Conservation (phyloP, 2,329 filamentous ascomycete genomes). For the Aspergillus clavatus region DNA sequence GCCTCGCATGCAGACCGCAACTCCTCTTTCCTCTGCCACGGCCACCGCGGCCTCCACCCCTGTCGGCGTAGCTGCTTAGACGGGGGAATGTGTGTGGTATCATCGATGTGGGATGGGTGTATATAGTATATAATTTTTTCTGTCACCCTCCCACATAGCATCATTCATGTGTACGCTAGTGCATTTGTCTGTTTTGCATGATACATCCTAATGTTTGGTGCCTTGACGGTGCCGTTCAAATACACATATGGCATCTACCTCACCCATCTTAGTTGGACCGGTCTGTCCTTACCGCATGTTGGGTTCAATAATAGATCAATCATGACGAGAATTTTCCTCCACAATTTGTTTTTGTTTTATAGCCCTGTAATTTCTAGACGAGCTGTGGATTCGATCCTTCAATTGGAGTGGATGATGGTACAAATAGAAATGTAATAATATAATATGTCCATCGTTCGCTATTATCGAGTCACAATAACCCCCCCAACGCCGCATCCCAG, state of each 20-base stretch:
- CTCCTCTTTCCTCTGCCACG: slow-evolving; percentile 16
- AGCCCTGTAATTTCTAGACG: too few relatives aligned
- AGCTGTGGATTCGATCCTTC: too few relatives aligned
- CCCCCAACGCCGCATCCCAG: background rate
- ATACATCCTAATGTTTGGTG: too few relatives aligned
- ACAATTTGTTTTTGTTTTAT: background rate
- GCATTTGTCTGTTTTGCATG: background rate
- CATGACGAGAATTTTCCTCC: background rate
- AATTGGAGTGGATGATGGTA: too few relatives aligned
- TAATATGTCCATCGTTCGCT: background rate
- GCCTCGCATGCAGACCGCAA: slow-evolving; percentile 21
- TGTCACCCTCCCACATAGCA: background rate
- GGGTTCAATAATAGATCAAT: slow-evolving; percentile 9
- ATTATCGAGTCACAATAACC: background rate
- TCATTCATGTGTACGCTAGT: background rate
- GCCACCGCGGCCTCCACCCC: slow-evolving; percentile 19
- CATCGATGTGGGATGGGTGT: slow-evolving; percentile 3
- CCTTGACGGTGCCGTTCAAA: too few relatives aligned
- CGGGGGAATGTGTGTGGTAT: too few relatives aligned
- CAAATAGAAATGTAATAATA: background rate
- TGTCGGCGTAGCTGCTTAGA: slow-evolving; percentile 28
- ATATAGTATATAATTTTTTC: slow-evolving; percentile 1
- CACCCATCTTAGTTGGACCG: slow-evolving; percentile 2
- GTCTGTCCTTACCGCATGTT: slow-evolving; percentile 12
- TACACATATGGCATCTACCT: too few relatives aligned